A percentile compares a stretch with the other conserved stretches of the same genome.
phyloP scores from a whole-genome alignment of 805 yeast species.

The Tetrapisispora iriomotensis region DNA sequence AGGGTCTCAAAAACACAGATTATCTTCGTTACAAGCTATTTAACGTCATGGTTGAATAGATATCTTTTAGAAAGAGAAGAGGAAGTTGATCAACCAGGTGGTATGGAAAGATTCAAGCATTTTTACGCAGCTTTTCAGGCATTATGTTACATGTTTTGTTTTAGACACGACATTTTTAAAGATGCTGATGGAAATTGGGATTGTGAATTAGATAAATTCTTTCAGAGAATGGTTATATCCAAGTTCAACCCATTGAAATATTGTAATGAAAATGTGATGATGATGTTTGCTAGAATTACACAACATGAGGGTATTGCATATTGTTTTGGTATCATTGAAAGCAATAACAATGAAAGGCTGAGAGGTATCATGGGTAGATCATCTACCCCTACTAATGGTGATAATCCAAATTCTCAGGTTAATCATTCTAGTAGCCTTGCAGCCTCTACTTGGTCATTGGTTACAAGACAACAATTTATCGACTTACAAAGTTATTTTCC shows the following conservation, averaged over 20 bases:
- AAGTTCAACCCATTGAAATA: slow-evolving; percentile 89
- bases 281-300: slow-evolving; percentile 87
- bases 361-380: slow-evolving; percentile 34
- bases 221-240: slow-evolving; percentile 75
- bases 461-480: slow-evolving; percentile 68
- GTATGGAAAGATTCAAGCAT: slow-evolving; percentile 86
- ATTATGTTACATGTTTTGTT: slow-evolving; percentile 82
- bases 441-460: slow-evolving; percentile 32
- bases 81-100: slow-evolving; percentile 57
- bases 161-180: slow-evolving; percentile 58
- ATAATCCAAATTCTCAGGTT: background rate
- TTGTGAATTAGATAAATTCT: slow-evolving; percentile 70
- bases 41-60: slow-evolving; percentile 74
- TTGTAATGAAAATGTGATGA: slow-evolving; percentile 88
- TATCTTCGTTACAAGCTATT: slow-evolving; percentile 69
- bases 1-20: slow-evolving; percentile 62
- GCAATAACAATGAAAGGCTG: slow-evolving; percentile 51
- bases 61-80: slow-evolving; percentile 76
- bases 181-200: slow-evolving; percentile 51
- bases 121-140: slow-evolving; percentile 91
- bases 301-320: slow-evolving; percentile 84
- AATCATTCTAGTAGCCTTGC: slow-evolving; percentile 17
- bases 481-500: slow-evolving; percentile 95
- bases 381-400: slow-evolving; percentile 1
- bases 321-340: slow-evolving; percentile 87